Evolutionary conservation across 768 basidiomycete species (phyloP).

Genomic region (Rhodotorula babjevae): DNA sequence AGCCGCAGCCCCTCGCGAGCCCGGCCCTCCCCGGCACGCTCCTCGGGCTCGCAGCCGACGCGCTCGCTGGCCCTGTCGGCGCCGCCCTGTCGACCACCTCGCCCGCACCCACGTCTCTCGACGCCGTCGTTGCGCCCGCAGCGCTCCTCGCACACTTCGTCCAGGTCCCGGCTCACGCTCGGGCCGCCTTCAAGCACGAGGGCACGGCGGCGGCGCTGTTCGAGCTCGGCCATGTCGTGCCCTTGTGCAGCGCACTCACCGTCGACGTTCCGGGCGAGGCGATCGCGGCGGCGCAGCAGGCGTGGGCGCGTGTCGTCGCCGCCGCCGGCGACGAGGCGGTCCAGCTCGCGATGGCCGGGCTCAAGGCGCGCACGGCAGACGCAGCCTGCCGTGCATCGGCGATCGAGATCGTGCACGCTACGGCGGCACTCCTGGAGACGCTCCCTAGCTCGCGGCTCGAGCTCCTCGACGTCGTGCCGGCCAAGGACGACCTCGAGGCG

Average conservation of each 20-base stretch:
- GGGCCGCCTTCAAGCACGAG: neutral
- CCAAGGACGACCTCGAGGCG: neutral
- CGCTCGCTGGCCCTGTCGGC: neutral
- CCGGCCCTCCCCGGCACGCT: neutral
- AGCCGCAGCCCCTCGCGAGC: slow-evolving; percentile 26
- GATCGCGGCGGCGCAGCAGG: slow-evolving; percentile 13
- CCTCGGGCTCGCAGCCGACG: neutral
- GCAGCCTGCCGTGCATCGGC: neutral
- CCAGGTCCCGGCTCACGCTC: neutral
- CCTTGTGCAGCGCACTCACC: neutral
- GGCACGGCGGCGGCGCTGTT: neutral
- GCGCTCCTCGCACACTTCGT: slow-evolving; percentile 11
- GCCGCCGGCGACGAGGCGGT: neutral
- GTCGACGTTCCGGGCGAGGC: slow-evolving; percentile 5
- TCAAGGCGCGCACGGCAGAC: slow-evolving; percentile 1
- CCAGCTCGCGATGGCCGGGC: neutral
- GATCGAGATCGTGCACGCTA: slow-evolving; percentile 18
- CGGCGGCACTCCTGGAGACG: neutral
- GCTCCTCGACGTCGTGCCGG: slow-evolving; percentile 5
- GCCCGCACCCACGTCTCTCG: neutral
- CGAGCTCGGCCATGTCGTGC: slow-evolving; percentile 22
- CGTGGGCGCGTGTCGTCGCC: neutral
- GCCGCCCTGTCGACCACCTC: neutral
- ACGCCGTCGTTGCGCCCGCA: slow-evolving; percentile 5
- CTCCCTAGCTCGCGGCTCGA: neutral